Evolutionary conservation across 371 early-diverging fungal species (phyloP), one percentile per base, ranked within the genome.

Genomic region (Actinomortierella wolfii): DNA sequence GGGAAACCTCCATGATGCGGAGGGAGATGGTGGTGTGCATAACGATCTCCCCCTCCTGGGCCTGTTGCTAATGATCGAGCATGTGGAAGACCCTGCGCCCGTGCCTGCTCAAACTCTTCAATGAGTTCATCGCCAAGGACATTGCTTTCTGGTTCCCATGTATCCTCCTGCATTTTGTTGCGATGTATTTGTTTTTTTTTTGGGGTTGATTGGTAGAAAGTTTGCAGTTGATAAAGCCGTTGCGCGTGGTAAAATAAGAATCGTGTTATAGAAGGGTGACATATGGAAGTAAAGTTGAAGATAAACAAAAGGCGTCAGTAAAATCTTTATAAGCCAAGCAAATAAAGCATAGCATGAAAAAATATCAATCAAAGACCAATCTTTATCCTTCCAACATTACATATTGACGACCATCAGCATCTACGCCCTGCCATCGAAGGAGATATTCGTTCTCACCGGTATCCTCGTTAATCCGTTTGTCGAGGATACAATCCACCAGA

Each of bases 131-230:
- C 67, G 1, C 74, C 74, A 40, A 73, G 18, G 8, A 73, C 54
- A 24, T 73, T 66, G 9, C 56, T 49, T 43, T 73, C 74, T 9
- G 74, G 74, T 14, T 73, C 74, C 74, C 74, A 73, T 11, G 67
- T 47, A 20, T 73, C 64, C 40, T 67, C 67, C 40, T 46, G 63
- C 9, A 40, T 56, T 14, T 63, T 66, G n/a, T n/a, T n/a, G n/a
- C n/a, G n/a, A n/a, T 43, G 34, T 34, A 34, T 4, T 34, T 34
- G 34, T 34, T 11, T n/a, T n/a, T n/a, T n/a, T n/a, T n/a, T n/a
- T n/a, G n/a, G n/a, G n/a, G n/a, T n/a, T n/a, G n/a, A n/a, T n/a
- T n/a, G n/a, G n/a, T n/a, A n/a, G n/a, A n/a, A n/a, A n/a, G n/a
- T n/a, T n/a, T n/a, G n/a, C n/a, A n/a, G n/a, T n/a, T n/a, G n/a